Base-by-base conservation (phyloP, 2,329 filamentous ascomycete genomes). In the Ophiostoma perfectum region DNA sequence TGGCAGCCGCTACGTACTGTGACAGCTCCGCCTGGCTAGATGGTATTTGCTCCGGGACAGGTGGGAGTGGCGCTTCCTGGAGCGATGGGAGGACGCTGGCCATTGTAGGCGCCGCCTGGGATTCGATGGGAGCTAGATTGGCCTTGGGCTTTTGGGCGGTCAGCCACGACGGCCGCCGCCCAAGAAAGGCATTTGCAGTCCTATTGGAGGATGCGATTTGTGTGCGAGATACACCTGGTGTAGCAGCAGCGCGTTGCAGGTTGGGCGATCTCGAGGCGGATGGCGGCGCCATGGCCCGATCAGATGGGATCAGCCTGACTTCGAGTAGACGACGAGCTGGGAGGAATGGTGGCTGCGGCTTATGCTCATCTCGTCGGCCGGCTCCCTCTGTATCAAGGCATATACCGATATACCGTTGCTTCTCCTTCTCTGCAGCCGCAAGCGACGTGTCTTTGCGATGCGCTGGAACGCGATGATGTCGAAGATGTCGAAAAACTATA, bases 101-200 rank as follows among this genome's bases (percentile, higher is more conserved):
- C 4, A 38, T 60, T 60, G 27, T 44, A 6, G 42, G 11, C 6
- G 42, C 11, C 11, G 42, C 7, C 42, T 7, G 42, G 11, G 7
- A 12, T 6, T 44, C 42, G 42, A 8, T 12, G 42, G 27, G 27
- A 27, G 27, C 27, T 27, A 27, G 27, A 27, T 49, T 5, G 47
- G 9, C 11, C 47, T 9, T 49, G 47, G 38, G 11, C 60, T 18
- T 42, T 14, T 42, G 60, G n/a, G 55, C 38, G 14, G 72, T 72
- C 70, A 76, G 72, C 76, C 76, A 77, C 70, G 75, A 66, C 65
- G 74, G 76, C 66, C 75, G 72, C 11, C 72, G 71, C 36, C 73
- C 73, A 47, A 78, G 71, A 67, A 78, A 77, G 36, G 72, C 68
- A 66, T 74, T 74, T 38, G 74, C 74, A 1, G 76, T 77, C 49